phyloP scores from a whole-genome alignment of 1,284 basidiomycete species.

The Austroboletus niveus region DNA sequence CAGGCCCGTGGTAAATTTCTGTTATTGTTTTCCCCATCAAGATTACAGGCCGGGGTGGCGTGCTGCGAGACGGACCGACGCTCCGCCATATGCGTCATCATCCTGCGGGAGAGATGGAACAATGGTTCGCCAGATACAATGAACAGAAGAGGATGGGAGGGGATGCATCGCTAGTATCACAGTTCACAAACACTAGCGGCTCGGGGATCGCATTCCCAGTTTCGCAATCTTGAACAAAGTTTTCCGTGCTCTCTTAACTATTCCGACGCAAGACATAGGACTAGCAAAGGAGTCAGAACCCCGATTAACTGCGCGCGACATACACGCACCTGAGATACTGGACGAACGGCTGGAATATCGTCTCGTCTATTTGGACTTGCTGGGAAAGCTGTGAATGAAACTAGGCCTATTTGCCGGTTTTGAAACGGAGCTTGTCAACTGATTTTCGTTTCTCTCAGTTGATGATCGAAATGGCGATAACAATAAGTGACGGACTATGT shows the following conservation, averaged over 20 bases:
- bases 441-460: constrained; percentile 75
- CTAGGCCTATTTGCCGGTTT: constrained; percentile 81
- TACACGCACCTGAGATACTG: constrained; percentile 72
- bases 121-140: constrained; percentile 50
- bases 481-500: constrained; percentile 1
- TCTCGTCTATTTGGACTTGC: constrained; percentile 81
- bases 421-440: constrained; percentile 74
- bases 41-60: constrained; percentile 7
- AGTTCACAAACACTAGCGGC: constrained; percentile 80
- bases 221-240: constrained; percentile 81
- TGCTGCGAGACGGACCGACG: constrained; percentile 17
- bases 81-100: constrained; percentile 53
- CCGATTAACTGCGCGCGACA: no score
- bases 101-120: constrained; percentile 34
- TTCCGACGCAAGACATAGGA: constrained; percentile 83
- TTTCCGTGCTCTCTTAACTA: constrained; percentile 82
- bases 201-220: constrained; percentile 86
- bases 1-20: constrained; percentile 22
- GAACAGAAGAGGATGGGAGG: constrained; percentile 59
- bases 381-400: constrained; percentile 70
- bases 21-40: constrained; percentile 27
- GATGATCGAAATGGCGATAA: constrained; percentile 8
- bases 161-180: constrained; percentile 60
- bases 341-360: constrained; percentile 63
- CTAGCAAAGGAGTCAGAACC: constrained; percentile 38